Conservation (phyloP, 306 rosid genomes). For the Cyamopsis tetragonoloba region DNA sequence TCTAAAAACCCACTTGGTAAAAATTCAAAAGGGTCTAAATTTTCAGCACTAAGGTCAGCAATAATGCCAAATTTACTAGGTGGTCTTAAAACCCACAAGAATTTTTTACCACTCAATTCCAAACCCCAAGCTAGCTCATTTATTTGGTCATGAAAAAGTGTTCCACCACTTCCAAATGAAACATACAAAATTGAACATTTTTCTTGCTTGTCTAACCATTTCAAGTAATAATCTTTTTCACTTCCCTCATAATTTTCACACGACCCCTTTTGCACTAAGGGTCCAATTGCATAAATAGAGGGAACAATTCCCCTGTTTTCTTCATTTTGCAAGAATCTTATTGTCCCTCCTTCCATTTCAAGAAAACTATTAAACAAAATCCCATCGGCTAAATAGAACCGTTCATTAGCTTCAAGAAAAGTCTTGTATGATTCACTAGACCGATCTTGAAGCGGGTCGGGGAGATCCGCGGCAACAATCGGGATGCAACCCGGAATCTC, state of each 20-base stretch:
- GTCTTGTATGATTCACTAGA: background rate
- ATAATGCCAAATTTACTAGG: conserved; percentile 24
- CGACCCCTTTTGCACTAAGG: conserved; percentile 26
- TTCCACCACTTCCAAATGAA: conserved; percentile 38
- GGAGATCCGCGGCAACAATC: conserved; percentile 27
- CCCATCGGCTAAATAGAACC: conserved; percentile 29
- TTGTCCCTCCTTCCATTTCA: conserved; percentile 23
- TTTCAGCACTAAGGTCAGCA: background rate
- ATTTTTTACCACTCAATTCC: conserved; percentile 31
- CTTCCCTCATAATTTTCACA: background rate
- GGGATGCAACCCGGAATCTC: conserved; percentile 38
- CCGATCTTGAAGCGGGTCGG: conserved; percentile 26
- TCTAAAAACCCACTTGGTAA: conserved; percentile 32
- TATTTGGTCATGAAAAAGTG: conserved; percentile 20
- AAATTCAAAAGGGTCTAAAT: conserved; percentile 12
- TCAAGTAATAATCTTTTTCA: conserved; percentile 1
- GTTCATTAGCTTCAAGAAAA: conserved; percentile 20
- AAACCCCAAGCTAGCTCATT: conserved; percentile 34
- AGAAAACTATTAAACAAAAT: conserved; percentile 30
- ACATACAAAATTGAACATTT: conserved; percentile 17
- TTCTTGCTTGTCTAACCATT: conserved; percentile 31
- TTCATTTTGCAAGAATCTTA: conserved; percentile 21
- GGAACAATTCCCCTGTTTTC: background rate
- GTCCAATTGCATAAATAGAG: conserved; percentile 38
- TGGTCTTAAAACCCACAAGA: conserved; percentile 30